A percentile compares a stretch with the other conserved stretches of the same genome.
These are phyloP conservation scores for Mychonastes homosphaera DNA, from an alignment of 139 green algal species.

Conservation along the genomic window DNA sequence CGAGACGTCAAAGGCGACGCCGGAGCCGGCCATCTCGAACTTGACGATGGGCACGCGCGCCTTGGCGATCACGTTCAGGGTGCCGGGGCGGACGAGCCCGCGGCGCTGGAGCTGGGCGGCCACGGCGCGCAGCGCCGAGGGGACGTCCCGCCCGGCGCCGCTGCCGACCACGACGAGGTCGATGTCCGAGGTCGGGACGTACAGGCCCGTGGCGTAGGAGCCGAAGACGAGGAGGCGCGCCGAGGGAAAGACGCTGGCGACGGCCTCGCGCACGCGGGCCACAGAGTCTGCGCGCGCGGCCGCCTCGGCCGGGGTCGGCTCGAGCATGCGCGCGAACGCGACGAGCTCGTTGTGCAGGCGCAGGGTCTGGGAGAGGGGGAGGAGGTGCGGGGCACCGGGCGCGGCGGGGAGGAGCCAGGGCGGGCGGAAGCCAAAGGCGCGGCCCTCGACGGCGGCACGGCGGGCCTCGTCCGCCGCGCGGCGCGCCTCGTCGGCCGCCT, in stretches of 20 bases:
- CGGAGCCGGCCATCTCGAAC: conserved; percentile 54
- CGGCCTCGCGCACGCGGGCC: conserved; percentile 27
- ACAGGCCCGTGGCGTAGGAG: conserved; percentile 74
- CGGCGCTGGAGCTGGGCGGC: conserved; percentile 42
- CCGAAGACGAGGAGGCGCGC: conserved; percentile 61
- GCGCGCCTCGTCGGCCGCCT: too few species aligned
- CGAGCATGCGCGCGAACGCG: conserved; percentile 56
- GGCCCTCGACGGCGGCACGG: too few species aligned
- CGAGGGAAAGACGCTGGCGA: conserved; percentile 55
- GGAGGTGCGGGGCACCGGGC: too few species aligned
- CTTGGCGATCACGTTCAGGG: conserved; percentile 69
- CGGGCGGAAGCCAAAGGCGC: conserved; percentile 12
- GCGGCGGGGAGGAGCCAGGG: conserved; percentile 11
- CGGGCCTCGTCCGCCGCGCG: too few species aligned
- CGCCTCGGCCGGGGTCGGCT: conserved; percentile 43
- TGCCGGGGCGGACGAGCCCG: conserved; percentile 52
- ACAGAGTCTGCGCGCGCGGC: conserved; percentile 18
- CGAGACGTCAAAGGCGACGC: conserved; percentile 84
- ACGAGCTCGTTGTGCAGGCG: conserved; percentile 68
- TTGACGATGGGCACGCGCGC: conserved; percentile 94
- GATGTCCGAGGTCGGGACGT: conserved; percentile 89
- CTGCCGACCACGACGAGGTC: conserved; percentile 71
- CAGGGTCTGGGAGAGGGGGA: conserved; percentile 34
- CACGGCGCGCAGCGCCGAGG: conserved; percentile 56
- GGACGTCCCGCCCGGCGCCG: conserved; percentile 32